Evolutionary conservation across 2,329 filamentous ascomycete species (phyloP), one percentile per base, ranked within the genome.

Genomic region (Pestalotiopsis sp.): DNA sequence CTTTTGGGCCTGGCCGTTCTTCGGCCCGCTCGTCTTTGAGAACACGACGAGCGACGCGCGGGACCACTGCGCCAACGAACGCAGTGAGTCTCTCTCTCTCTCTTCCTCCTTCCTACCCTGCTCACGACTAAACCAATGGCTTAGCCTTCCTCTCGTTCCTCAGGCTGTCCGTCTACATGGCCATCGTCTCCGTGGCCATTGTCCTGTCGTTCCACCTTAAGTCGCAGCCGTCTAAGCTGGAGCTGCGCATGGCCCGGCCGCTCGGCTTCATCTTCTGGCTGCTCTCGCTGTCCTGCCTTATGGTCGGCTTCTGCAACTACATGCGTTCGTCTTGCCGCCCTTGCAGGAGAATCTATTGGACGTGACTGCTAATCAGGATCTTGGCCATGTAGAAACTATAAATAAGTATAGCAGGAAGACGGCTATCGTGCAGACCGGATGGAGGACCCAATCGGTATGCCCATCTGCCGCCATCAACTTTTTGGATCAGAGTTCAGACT

Each of bases 141-240:
- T 20, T 13, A 89, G 87, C 89, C 0, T 98, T 98, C 77, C 90
- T 98, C 36, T 96, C 95, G 2, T 98, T 96, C 87, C 89, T 98
- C 23, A 91, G 95, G 4, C 87, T 98, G 2, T 91, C 93, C 40
- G 89, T 97, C 74, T 97, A 97, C 83, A 95, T 98, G 88, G 90
- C 94, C 72, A 86, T 99, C 65, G 94, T 98, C 9, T 90, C 93
- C 36, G 89, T 97, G 40, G 95, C 96, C 65, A 97, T 99, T 73
- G 90, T 97, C 11, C 86, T 98, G 65, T 97, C 93, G 14, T 99
- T 99, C 79, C 95, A 99, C 77, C 86, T 99, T 64, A 95, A 94
- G 76, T 84, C 85, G 20, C 82, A 90, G 74, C 93, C 96, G 0
- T 88, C 90, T 0, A 77, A 83, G 0, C 79, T 93, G 14, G 96